Evolutionary conservation across 306 rosid genomes (phyloP).

Genomic region (Cercis canadensis): DNA sequence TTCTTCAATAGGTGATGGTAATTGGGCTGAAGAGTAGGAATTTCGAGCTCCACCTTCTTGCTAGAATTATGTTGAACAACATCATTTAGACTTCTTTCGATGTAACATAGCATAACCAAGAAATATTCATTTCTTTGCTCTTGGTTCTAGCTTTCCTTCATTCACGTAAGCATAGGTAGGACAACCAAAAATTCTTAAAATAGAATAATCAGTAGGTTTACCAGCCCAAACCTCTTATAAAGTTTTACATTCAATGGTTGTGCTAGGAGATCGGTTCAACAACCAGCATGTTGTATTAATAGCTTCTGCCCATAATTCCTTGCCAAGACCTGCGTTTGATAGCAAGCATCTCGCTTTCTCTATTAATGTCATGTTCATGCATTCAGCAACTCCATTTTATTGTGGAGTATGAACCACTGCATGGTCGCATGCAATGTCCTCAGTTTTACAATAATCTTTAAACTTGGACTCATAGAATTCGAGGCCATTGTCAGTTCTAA

Average conservation of each 20-base stretch:
- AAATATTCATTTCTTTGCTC: not conserved
- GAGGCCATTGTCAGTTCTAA: slow-evolving; percentile 1
- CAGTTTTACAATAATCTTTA: not conserved
- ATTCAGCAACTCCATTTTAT: not conserved
- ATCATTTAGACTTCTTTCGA: not conserved
- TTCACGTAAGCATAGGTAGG: not conserved
- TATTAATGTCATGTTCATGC: not conserved
- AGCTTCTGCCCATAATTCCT: too few species aligned
- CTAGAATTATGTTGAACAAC: not conserved
- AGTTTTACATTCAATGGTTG: too few species aligned
- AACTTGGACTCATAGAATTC: not conserved
- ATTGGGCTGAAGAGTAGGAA: too few species aligned
- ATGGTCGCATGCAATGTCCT: not conserved
- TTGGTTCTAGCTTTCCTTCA: not conserved
- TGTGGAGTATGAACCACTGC: not conserved
- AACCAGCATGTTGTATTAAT: too few species aligned
- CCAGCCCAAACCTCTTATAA: too few species aligned
- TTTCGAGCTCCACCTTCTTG: not conserved
- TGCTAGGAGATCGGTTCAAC: too few species aligned
- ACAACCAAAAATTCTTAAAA: not conserved
- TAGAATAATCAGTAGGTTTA: too few species aligned
- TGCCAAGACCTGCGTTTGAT: not conserved
- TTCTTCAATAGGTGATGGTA: too few species aligned
- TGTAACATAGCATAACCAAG: not conserved
- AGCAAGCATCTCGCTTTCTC: not conserved